These are phyloP conservation scores for Wickerhamiella musiphila DNA, from an alignment of 805 yeast species.

Conservation along the genomic window DNA sequence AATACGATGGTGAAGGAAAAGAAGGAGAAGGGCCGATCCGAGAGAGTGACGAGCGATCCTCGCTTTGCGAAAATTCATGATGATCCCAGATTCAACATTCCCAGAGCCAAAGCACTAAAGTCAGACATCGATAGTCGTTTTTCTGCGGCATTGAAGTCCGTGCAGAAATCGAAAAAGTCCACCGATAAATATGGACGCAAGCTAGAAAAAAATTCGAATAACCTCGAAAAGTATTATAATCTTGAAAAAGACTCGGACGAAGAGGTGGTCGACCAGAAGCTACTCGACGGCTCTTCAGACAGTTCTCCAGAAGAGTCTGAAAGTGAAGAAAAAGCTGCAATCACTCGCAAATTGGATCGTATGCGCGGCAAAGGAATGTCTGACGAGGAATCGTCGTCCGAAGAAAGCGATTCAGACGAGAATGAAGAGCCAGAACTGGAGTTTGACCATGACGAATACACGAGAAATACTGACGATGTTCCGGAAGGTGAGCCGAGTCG, in stretches of 20 bases:
- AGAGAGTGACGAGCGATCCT: conserved; percentile 31
- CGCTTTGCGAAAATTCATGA: conserved; percentile 63
- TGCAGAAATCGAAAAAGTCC: conserved; percentile 37
- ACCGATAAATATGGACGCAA: conserved; percentile 80
- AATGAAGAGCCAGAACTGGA: conserved; percentile 11
- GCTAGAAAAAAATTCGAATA: conserved; percentile 31
- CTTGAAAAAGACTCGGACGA: conserved; percentile 26
- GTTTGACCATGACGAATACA: conserved; percentile 19
- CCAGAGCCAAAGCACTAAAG: conserved; percentile 50
- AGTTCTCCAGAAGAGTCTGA: conserved; percentile 14
- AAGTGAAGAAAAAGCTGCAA: conserved; percentile 2
- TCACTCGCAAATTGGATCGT: conserved; percentile 16
- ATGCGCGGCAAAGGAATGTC: conserved; percentile 24
- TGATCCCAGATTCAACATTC: conserved; percentile 77
- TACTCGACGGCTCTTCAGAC: conserved; percentile 6
- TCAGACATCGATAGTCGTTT: conserved; percentile 78
- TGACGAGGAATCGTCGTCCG: conserved; percentile 11
- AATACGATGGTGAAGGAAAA: not conserved
- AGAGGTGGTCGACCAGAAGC: conserved; percentile 10
- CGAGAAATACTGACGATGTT: conserved; percentile 31
- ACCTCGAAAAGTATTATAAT: conserved; percentile 39
- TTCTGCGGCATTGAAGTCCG: conserved; percentile 40
- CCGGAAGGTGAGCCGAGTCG: conserved; percentile 74
- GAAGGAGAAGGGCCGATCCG: not conserved
- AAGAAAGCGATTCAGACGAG: conserved; percentile 6